These are phyloP conservation scores for Elongisporangium prolatum DNA, from an alignment of 352 stramenopile species.

Conservation along the genomic window DNA sequence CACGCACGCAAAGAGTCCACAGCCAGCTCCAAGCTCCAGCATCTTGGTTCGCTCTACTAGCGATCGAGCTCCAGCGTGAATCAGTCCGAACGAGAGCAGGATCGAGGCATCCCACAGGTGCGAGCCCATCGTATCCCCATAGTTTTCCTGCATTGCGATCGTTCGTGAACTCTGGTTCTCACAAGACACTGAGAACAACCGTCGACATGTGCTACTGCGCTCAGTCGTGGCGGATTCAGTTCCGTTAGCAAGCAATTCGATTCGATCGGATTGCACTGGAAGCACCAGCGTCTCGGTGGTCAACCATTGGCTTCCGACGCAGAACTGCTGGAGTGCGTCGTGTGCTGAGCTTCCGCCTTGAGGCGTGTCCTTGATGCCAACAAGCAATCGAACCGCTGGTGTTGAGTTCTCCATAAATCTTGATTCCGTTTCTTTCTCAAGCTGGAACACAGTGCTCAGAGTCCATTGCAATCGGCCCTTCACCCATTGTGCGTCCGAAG, in stretches of 20 bases:
- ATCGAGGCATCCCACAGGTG: slow-evolving; percentile 70
- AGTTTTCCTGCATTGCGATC: slow-evolving; percentile 48
- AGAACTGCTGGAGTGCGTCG: slow-evolving; percentile 27
- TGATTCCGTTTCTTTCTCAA: neutral
- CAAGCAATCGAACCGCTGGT: neutral
- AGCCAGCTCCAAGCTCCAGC: slow-evolving; percentile 45
- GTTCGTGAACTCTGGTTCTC: neutral
- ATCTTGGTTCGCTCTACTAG: slow-evolving; percentile 6
- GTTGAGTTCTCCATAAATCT: neutral
- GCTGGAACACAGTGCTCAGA: neutral
- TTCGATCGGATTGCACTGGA: slow-evolving; percentile 23
- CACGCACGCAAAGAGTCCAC: slow-evolving; percentile 39
- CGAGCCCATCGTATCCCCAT: slow-evolving; percentile 59
- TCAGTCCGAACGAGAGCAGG: slow-evolving; percentile 35
- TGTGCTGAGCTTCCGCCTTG: slow-evolving; percentile 3
- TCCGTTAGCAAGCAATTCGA: slow-evolving; percentile 2
- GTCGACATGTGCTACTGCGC: neutral
- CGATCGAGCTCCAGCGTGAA: slow-evolving; percentile 4
- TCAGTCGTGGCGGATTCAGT: neutral
- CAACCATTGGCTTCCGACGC: slow-evolving; percentile 24
- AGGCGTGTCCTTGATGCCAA: neutral
- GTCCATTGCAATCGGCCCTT: neutral
- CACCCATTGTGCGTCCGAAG: neutral
- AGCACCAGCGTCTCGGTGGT: slow-evolving; percentile 26
- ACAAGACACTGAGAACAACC: slow-evolving; percentile 4